Percentiles rank a stretch among this genome's conserved stretches.
Evolutionary conservation across 768 basidiomycete species (phyloP).

Genomic region (Suillus decipiens): DNA sequence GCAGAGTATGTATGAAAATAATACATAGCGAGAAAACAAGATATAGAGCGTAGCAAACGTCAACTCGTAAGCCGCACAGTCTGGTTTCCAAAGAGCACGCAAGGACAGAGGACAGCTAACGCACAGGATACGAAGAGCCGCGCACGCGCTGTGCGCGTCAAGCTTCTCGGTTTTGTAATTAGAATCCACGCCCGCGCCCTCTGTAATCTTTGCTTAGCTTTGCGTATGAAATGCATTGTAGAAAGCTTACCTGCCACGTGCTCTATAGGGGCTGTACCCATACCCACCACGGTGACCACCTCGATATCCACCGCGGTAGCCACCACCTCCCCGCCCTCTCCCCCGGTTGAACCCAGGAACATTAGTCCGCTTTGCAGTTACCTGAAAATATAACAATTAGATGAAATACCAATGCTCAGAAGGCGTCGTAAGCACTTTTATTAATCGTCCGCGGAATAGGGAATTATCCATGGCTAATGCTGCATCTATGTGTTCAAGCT

Average conservation of each 20-base stretch:
- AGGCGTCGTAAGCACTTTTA: slow-evolving; percentile 62
- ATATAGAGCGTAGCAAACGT: slow-evolving; percentile 7
- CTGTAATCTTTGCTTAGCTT: slow-evolving; percentile 34
- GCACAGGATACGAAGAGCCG: slow-evolving; percentile 19
- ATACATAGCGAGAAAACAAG: slow-evolving; percentile 17
- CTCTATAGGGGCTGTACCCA: slow-evolving; percentile 56
- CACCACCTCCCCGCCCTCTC: slow-evolving; percentile 65
- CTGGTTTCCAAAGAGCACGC: slow-evolving; percentile 1
- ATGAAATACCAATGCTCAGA: not conserved
- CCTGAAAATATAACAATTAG: slow-evolving; percentile 46
- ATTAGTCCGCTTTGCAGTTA: slow-evolving; percentile 95
- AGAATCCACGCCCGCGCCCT: slow-evolving; percentile 75
- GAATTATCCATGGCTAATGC: slow-evolving; percentile 94
- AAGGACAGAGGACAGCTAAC: slow-evolving; percentile 14
- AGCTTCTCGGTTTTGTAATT: slow-evolving; percentile 23
- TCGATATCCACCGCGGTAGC: slow-evolving; percentile 59
- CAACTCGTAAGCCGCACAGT: slow-evolving; percentile 15
- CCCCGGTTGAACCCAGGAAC: slow-evolving; percentile 90
- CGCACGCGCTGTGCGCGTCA: slow-evolving; percentile 15
- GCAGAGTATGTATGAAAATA: slow-evolving; percentile 13
- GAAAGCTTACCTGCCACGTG: slow-evolving; percentile 69
- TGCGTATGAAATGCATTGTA: slow-evolving; percentile 14
- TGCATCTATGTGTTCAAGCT: slow-evolving; percentile 86
- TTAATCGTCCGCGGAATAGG: slow-evolving; percentile 89
- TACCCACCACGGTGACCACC: slow-evolving; percentile 59